Base-by-base conservation (phyloP, 73 alveolate genomes). In the Uronychia setigera region DNA sequence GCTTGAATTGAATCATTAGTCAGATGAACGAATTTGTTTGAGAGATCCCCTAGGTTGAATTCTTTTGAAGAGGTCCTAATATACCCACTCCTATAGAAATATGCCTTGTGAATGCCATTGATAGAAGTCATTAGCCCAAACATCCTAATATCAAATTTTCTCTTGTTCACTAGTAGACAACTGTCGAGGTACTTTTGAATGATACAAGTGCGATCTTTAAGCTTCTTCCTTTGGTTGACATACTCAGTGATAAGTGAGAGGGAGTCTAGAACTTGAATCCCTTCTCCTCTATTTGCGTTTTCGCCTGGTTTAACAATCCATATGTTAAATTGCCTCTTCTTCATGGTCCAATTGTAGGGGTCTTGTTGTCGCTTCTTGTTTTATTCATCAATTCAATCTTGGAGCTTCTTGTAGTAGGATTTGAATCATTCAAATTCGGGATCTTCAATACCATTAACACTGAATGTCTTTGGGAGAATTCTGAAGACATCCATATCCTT, bases 1-100 rank as follows among this genome's bases (percentile, higher is more conserved):
- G 93, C 93, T 87, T 95, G 94, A 11, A 95, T 93, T 0, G 97
- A 91, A 83, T 95, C 96, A 91, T 95, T 95, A 13, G 99, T 95
- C 85, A 95, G 84, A 86, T 95, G 99, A 28, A 95, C 78, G 80
- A 57, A 59, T 26, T 77, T 76, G 67, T 92, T 91, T 77, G 85
- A 11, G 67, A 88, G 60, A 76, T 94, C 87, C 33, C 87, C 77
- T 30, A 91, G 79, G 78, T 75, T 87, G 78, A 88, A 94, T 33
- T 91, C 95, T 32, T 87, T 81, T 75, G 96, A 84, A 57, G 96
- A 88, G 33, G 96, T 94, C 35, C 95, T 87, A 27, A 94, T 79
- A 80, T 94, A 94, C 26, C 98, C 98, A 80, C 91, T 96, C 31
- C 76, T 88, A 79, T 92, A 94, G 87, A 75, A 94, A 78, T 85